Conservation (phyloP, 2,329 filamentous ascomycete genomes). For the Pseudogymnoascus sp. region DNA sequence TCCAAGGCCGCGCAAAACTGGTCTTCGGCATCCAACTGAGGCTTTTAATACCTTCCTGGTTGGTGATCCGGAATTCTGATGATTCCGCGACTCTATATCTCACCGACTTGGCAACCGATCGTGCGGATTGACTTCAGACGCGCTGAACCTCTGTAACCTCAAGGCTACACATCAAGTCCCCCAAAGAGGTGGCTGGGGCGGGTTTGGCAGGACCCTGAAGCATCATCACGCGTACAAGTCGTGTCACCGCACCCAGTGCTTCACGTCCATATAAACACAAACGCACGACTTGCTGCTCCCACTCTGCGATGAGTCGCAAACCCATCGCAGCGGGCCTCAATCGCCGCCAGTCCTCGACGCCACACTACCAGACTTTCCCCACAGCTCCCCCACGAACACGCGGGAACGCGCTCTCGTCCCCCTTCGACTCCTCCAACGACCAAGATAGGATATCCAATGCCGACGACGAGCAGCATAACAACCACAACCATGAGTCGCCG, state of each 20-base stretch:
- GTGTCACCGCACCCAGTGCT: neutral
- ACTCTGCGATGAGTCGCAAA: neutral
- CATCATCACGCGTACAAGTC: neutral
- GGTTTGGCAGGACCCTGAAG: neutral
- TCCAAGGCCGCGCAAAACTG: neutral
- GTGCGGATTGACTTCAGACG: neutral
- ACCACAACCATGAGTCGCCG: conserved; percentile 46
- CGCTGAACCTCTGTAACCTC: neutral
- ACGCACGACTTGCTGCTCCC: neutral
- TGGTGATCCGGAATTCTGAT: neutral
- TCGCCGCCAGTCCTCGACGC: conserved; percentile 27
- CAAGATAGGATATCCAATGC: conserved; percentile 27
- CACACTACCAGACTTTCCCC: conserved; percentile 77
- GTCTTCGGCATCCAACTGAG: neutral
- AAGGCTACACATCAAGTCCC: neutral
- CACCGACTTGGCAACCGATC: neutral
- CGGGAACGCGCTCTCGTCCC: conserved; percentile 34
- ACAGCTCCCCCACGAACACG: conserved; percentile 64
- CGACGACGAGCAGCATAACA: conserved; percentile 28
- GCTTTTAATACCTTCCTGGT: neutral
- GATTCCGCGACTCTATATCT: neutral
- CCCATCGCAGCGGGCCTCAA: neutral
- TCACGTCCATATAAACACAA: neutral
- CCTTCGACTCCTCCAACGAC: conserved; percentile 28
- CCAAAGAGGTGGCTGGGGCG: neutral